Evolutionary conservation across 768 basidiomycete genomes (phyloP).

Genomic region (Termitomyces sp.): DNA sequence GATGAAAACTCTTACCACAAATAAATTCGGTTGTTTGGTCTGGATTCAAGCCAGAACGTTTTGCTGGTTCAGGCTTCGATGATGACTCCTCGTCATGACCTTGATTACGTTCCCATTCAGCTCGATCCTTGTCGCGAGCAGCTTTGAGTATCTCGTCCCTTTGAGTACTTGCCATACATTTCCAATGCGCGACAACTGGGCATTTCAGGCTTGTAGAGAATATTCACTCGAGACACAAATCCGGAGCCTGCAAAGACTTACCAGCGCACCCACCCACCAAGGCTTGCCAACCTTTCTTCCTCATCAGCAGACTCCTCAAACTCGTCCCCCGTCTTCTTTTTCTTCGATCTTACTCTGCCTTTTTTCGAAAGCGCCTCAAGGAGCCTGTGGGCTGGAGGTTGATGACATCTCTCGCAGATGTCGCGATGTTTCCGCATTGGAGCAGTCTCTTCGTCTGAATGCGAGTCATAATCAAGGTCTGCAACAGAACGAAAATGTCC

Average conservation of each 20-base stretch:
- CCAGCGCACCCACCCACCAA: constrained; percentile 89
- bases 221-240: constrained; percentile 7
- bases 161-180: constrained; percentile 61
- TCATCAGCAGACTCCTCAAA: constrained; percentile 56
- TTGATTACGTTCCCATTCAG: constrained; percentile 30
- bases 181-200: constrained; percentile 75
- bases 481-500: constrained; percentile 40
- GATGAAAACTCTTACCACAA: constrained; percentile 42
- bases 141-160: constrained; percentile 73
- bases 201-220: constrained; percentile 60
- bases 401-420: constrained; percentile 72
- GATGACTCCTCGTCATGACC: constrained; percentile 19
- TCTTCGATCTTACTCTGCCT: constrained; percentile 37
- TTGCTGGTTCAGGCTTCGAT: constrained; percentile 30
- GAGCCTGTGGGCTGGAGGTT: constrained; percentile 52
- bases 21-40: constrained; percentile 75
- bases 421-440: constrained; percentile 56
- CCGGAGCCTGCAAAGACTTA: constrained; percentile 27
- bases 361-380: constrained; percentile 36
- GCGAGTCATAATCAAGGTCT: constrained; percentile 42
- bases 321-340: constrained; percentile 44
- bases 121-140: constrained; percentile 47
- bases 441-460: constrained; percentile 55
- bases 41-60: constrained; percentile 42
- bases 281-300: constrained; percentile 38